Percentiles rank a stretch among this genome's conserved stretches.
phyloP scores from a whole-genome alignment of 208 protist species.

The Leishmania martiniquensis region DNA sequence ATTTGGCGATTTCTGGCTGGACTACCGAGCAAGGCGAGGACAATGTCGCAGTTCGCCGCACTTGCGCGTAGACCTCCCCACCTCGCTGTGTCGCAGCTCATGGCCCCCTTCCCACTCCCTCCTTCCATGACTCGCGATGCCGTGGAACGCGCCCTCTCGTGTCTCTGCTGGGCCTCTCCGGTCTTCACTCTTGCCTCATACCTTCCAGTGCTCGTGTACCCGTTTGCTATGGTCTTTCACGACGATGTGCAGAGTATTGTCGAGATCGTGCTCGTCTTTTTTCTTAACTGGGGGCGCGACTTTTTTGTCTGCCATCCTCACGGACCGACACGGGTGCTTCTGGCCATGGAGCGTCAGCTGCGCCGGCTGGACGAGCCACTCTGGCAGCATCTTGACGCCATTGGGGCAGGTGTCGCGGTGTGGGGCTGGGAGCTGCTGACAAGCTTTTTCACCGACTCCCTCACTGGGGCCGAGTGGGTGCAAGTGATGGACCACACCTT shows the following conservation, averaged over 20 bases:
- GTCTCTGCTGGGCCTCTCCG: slow-evolving; percentile 68
- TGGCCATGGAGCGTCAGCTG: slow-evolving; percentile 61
- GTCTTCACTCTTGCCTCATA: slow-evolving; percentile 75
- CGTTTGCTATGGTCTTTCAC: slow-evolving; percentile 62
- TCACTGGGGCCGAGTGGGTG: slow-evolving; percentile 77
- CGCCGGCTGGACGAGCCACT: slow-evolving; percentile 45
- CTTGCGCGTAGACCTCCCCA: slow-evolving; percentile 61
- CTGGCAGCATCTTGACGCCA: slow-evolving; percentile 47
- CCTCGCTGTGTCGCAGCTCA: slow-evolving; percentile 47
- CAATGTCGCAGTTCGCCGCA: slow-evolving; percentile 69
- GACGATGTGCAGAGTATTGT: slow-evolving; percentile 71
- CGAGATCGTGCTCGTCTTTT: slow-evolving; percentile 69
- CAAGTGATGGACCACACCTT: slow-evolving; percentile 92
- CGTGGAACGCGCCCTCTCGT: slow-evolving; percentile 68
- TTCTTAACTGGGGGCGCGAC: slow-evolving; percentile 83
- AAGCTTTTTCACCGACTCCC: slow-evolving; percentile 75
- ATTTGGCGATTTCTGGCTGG: slow-evolving; percentile 87
- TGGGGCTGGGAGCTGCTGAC: slow-evolving; percentile 76
- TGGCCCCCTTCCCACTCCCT: slow-evolving; percentile 68
- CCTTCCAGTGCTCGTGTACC: slow-evolving; percentile 80
- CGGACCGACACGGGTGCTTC: slow-evolving; percentile 49
- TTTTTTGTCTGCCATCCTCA: slow-evolving; percentile 86
- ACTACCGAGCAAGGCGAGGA: slow-evolving; percentile 51
- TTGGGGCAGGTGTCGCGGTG: slow-evolving; percentile 60
- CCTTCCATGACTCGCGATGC: slow-evolving; percentile 26